These are phyloP conservation scores for Aureobasidium namibiae DNA, from an alignment of 2,329 filamentous ascomycete species.

Conservation along the genomic window DNA sequence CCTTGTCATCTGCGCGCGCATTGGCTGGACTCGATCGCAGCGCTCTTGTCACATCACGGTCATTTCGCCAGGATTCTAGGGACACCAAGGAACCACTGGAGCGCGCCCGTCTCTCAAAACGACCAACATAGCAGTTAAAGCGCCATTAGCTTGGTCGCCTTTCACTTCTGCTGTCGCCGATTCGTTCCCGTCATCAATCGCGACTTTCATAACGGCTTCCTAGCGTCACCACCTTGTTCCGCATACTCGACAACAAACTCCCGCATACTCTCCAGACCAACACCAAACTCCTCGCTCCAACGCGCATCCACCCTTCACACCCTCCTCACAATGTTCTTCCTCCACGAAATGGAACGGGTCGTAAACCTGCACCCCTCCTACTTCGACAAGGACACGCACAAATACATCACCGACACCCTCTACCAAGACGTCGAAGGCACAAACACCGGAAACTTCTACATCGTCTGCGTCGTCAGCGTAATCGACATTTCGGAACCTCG, in stretches of 20 bases:
- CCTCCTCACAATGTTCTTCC: conserved; percentile 73
- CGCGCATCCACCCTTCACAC: background rate
- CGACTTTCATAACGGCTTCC: background rate
- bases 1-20: background rate
- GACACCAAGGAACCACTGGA: background rate
- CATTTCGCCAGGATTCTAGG: background rate
- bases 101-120: background rate
- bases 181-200: background rate
- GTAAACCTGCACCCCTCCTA: conserved; percentile 95
- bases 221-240: background rate
- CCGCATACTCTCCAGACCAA: background rate
- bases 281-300: background rate
- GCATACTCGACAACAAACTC: background rate
- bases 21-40: background rate
- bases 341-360: conserved; percentile 90
- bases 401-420: conserved; percentile 81
- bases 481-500: conserved; percentile 82
- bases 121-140: background rate
- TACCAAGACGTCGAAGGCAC: conserved; percentile 91
- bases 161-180: background rate
- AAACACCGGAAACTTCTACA: conserved; percentile 92
- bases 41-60: background rate
- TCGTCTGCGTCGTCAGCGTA: conserved; percentile 95
- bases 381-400: conserved; percentile 88
- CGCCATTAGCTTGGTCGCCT: conserved; percentile 11